Conservation (phyloP, 2,329 filamentous ascomycete species). For the Aureobasidium subglaciale region DNA sequence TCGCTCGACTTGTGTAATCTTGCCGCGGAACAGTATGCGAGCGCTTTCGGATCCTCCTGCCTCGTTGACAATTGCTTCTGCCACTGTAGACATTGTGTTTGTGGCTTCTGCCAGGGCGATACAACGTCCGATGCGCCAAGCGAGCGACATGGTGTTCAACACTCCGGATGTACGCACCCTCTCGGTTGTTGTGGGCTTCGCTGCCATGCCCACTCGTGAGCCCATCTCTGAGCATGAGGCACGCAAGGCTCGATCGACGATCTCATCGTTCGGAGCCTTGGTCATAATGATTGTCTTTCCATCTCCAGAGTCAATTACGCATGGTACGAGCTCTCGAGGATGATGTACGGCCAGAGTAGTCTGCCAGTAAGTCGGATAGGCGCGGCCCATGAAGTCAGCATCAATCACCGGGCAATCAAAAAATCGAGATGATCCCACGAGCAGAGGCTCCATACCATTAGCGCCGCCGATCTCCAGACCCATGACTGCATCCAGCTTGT, state of each 20-base stretch:
- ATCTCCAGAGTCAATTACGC: conserved; percentile 40
- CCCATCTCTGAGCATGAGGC: conserved; percentile 27
- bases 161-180: conserved; percentile 32
- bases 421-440: conserved; percentile 47
- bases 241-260: conserved; percentile 38
- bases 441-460: conserved; percentile 55
- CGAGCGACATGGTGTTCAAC: conserved; percentile 36
- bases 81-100: conserved; percentile 48
- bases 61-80: conserved; percentile 52
- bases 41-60: conserved; percentile 48
- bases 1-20: conserved; percentile 55
- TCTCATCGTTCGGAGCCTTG: conserved; percentile 34
- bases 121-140: conserved; percentile 52
- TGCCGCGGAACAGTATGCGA: conserved; percentile 55
- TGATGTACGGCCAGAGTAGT: conserved; percentile 39
- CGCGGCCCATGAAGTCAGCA: conserved; percentile 41
- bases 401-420: conserved; percentile 41
- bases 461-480: conserved; percentile 60
- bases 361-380: conserved; percentile 42
- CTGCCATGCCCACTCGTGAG: conserved; percentile 33
- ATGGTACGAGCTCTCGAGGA: conserved; percentile 36
- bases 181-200: conserved; percentile 34
- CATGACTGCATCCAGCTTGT: conserved; percentile 50
- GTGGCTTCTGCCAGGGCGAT: conserved; percentile 45
- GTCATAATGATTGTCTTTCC: conserved; percentile 40